Evolutionary conservation across 2,329 filamentous ascomycete genomes (phyloP).

Genomic region (Monilinia fructigena): DNA sequence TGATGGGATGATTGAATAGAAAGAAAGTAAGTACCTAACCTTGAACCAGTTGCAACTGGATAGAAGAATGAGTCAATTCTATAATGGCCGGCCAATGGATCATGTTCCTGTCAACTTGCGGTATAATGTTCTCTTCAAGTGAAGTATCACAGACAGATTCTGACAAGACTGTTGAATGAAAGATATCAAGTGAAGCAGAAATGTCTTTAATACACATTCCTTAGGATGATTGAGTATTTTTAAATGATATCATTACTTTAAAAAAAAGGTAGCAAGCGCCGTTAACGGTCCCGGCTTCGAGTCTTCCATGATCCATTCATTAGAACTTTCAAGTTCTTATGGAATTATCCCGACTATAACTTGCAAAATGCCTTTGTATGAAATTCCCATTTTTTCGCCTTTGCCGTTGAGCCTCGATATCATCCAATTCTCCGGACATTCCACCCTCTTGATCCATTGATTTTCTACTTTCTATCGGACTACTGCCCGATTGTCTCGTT

Average conservation of each 20-base stretch:
- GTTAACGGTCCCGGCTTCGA: no score
- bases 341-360: no score
- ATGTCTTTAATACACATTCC: no score
- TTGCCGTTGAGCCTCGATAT: constrained; percentile 18
- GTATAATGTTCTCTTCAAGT: no score
- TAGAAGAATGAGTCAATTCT: neutral
- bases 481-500: constrained; percentile 5
- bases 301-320: neutral
- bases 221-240: no score
- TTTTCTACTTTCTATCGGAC: neutral
- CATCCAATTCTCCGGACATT: neutral
- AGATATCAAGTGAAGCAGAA: no score
- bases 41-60: neutral
- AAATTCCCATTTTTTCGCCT: neutral
- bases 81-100: no score
- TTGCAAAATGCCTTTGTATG: neutral
- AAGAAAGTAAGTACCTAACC: no score
- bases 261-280: neutral
- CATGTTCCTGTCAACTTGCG: no score
- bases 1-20: no score
- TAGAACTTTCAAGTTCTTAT: neutral
- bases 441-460: constrained; percentile 4
- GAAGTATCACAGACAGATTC: no score
- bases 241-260: neutral
- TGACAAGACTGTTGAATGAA: no score